phyloP scores from a whole-genome alignment of 345 rosid genomes.

The Laguncularia racemosa region DNA sequence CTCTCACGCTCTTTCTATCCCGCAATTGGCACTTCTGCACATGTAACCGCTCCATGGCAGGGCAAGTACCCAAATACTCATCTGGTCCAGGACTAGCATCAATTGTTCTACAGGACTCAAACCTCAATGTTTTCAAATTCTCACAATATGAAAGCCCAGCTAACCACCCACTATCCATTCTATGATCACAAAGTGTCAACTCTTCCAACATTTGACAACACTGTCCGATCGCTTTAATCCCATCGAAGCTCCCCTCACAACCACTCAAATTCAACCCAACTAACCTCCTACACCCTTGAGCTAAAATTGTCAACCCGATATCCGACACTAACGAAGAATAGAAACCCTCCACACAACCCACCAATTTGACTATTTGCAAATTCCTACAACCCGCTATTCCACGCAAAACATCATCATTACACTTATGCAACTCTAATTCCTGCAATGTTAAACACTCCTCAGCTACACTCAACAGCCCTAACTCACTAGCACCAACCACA shows the following conservation, averaged over 20 bases:
- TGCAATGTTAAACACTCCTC: constrained; percentile 63
- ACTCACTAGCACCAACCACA: constrained; percentile 60
- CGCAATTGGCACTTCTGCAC: constrained; percentile 74
- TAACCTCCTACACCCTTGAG: constrained; percentile 83
- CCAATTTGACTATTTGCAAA: constrained; percentile 71
- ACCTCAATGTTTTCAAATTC: constrained; percentile 80
- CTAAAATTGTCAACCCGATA: constrained; percentile 83
- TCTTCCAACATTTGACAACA: constrained; percentile 98
- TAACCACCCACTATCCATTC: constrained; percentile 94
- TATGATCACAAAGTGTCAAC: constrained; percentile 65
- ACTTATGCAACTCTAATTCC: constrained; percentile 74
- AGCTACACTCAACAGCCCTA: constrained; percentile 59
- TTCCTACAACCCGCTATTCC: constrained; percentile 81
- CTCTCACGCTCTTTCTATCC: constrained; percentile 47
- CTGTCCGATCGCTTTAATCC: constrained; percentile 87
- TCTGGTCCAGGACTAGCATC: constrained; percentile 70
- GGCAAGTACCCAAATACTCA: constrained; percentile 60
- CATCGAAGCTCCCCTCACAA: constrained; percentile 89
- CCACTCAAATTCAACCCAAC: constrained; percentile 88
- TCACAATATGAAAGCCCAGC: constrained; percentile 70
- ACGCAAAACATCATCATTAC: constrained; percentile 55
- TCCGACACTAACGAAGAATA: constrained; percentile 65
- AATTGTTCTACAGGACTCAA: constrained; percentile 61
- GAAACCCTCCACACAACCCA: constrained; percentile 58
- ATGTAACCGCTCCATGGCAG: constrained; percentile 72